phyloP scores from a whole-genome alignment of 2,329 filamentous ascomycete species.

The Aspergillus sp. region DNA sequence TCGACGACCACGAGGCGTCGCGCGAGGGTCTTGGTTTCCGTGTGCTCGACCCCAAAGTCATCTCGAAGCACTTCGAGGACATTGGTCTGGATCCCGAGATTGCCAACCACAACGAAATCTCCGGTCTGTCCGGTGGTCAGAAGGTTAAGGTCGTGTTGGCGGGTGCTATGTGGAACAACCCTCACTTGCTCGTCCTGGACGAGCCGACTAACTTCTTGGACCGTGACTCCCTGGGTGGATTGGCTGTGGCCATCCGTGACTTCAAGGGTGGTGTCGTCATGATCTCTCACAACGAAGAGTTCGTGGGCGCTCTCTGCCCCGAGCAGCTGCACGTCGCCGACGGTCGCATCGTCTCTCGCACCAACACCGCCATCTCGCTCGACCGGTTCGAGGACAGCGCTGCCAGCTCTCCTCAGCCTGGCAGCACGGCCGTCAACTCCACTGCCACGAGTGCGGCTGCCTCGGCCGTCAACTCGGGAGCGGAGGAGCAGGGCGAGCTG shows the following conservation, averaged over 20 bases:
- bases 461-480: conserved; percentile 76
- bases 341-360: conserved; percentile 82
- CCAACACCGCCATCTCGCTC: conserved; percentile 69
- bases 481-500: conserved; percentile 75
- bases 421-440: conserved; percentile 59
- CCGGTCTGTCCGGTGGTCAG: conserved; percentile 91
- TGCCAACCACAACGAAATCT: conserved; percentile 98
- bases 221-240: conserved; percentile 91
- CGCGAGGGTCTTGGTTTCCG: conserved; percentile 97
- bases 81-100: conserved; percentile 95
- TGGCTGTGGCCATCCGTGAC: conserved; percentile 96
- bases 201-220: conserved; percentile 99
- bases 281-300: conserved; percentile 99
- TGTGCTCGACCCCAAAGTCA: conserved; percentile 86
- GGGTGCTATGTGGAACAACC: conserved; percentile 98
- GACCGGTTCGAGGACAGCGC: conserved; percentile 86
- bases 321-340: conserved; percentile 96
- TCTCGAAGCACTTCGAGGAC: conserved; percentile 97
- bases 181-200: conserved; percentile 93
- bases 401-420: conserved; percentile 58
- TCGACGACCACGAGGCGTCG: conserved; percentile 98
- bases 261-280: conserved; percentile 98
- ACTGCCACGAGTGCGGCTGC: conserved; percentile 62
- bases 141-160: conserved; percentile 99
- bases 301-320: conserved; percentile 90